These are phyloP conservation scores for Botrytis squamosa DNA, from an alignment of 2,329 filamentous ascomycete species.

Conservation along the genomic window DNA sequence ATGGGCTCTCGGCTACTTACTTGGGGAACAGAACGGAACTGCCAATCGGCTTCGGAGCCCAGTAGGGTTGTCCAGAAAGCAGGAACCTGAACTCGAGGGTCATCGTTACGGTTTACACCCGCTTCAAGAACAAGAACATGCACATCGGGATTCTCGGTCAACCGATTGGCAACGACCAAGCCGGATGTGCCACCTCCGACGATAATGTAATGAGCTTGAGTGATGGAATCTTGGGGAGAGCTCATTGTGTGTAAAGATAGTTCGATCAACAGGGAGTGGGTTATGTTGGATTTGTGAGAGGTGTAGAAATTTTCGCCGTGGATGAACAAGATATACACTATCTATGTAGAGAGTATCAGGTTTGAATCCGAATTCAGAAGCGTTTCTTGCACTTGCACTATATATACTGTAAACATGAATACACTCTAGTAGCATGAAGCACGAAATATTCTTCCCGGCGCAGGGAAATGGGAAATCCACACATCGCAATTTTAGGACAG, in stretches of 20 bases:
- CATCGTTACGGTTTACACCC: conserved; percentile 39
- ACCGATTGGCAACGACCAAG: conserved; percentile 38
- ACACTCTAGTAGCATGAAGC: neutral
- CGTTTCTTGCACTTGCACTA: neutral
- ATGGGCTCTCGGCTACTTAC: conserved; percentile 23
- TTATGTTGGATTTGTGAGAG: neutral
- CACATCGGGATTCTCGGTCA: conserved; percentile 40
- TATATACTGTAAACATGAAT: neutral
- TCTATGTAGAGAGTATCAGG: neutral
- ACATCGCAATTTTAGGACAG: neutral
- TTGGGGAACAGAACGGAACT: conserved; percentile 42
- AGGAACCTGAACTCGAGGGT: conserved; percentile 41
- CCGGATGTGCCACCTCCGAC: conserved; percentile 3
- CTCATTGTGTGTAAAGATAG: neutral
- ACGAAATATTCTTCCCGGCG: neutral
- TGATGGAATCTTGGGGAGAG: neutral
- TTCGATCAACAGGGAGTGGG: neutral
- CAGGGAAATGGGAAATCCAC: neutral
- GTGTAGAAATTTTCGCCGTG: neutral
- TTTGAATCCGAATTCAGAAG: fast-evolving
- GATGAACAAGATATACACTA: neutral
- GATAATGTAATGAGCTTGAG: neutral
- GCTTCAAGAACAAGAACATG: conserved; percentile 45
- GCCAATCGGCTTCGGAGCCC: conserved; percentile 45
- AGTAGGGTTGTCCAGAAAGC: neutral